Evolutionary conservation across 2,329 filamentous ascomycete species (phyloP).

Genomic region (Daldinia sp.): DNA sequence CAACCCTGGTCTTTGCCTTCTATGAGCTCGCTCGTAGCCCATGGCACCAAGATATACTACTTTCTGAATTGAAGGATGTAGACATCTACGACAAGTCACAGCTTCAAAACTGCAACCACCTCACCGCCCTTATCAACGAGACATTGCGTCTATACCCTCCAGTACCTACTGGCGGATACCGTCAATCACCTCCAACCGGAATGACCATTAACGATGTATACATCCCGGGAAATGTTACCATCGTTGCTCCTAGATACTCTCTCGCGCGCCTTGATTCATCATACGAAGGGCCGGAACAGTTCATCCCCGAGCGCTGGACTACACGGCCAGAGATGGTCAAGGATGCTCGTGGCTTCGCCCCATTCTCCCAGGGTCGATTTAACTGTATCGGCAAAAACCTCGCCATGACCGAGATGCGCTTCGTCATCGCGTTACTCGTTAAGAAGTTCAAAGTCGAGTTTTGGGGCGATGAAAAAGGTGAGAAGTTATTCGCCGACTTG

Average conservation of each 20-base stretch:
- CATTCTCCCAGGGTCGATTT: constrained; percentile 33
- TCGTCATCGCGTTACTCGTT: constrained; percentile 38
- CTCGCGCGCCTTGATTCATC: constrained; percentile 36
- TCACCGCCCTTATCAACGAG: constrained; percentile 51
- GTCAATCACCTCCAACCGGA: constrained; percentile 46
- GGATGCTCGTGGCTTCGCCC: constrained; percentile 27
- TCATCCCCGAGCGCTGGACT: constrained; percentile 43
- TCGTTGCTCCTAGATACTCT: constrained; percentile 37
- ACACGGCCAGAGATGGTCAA: constrained; percentile 34
- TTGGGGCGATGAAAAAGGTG: constrained; percentile 25
- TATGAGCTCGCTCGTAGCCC: constrained; percentile 29
- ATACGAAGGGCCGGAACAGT: constrained; percentile 30
- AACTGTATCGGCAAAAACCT: constrained; percentile 38
- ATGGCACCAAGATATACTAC: constrained; percentile 25
- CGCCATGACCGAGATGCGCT: constrained; percentile 41
- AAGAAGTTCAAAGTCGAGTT: constrained; percentile 39
- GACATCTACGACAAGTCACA: constrained; percentile 34
- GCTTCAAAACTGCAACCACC: constrained; percentile 31
- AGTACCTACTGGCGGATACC: constrained; percentile 46
- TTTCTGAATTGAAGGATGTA: constrained; percentile 19
- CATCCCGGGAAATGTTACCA: constrained; percentile 46
- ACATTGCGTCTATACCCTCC: constrained; percentile 50
- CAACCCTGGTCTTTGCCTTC: constrained; percentile 31
- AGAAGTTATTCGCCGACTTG: constrained; percentile 31
- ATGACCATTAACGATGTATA: constrained; percentile 44